Base-by-base conservation (phyloP, 108 stramenopile genomes). In the Skeletonema grethae region DNA sequence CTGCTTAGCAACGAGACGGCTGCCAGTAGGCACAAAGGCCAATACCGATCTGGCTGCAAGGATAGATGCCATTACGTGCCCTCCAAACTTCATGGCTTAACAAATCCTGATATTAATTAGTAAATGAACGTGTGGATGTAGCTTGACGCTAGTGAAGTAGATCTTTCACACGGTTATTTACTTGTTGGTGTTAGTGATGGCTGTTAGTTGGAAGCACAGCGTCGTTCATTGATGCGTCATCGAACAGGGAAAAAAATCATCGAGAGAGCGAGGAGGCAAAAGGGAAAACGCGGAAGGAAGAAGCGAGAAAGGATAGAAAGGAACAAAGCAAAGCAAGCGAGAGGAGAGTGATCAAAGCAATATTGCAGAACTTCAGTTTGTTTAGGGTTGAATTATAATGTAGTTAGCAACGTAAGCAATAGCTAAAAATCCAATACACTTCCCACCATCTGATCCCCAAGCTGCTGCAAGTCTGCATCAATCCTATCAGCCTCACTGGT, bases 391-490 rank as follows among this genome's bases (percentile, higher is more conserved):
- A 53, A 53, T 53, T 53, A 1, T 28, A 28, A 53, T 53, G 22
- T 53, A 53, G 50, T 53, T 24, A 53, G 0, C 20, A 22, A 24
- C 16, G 4, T 16, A 18, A 15, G 4, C 8, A 15, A 53, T 53
- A 32, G 13, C 66, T 72, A 72, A 62, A 72, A 74, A 58, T 74
- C 73, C 28, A 74, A 68, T 35, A 74, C 55, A 46, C 73, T 74
- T 15, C 73, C 73, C 24, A 65, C 73, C 73, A 74, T 74, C 24
- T 64, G 85, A 38, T 87, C 87, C 57, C 90, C 90, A 34, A 90
- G 78, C 57, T 86, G 84, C 57, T 85, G 90, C 38, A 90, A 65
- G 28, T 90, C 86, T 6, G 90, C 90, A 65, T 88, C 90, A 60
- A 90, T 88, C 53, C 70, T 84, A 18, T 67, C 69, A 13, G 85